These are phyloP conservation scores for Pichia sp. DNA, from an alignment of 1,139 yeast species.

Conservation along the genomic window DNA sequence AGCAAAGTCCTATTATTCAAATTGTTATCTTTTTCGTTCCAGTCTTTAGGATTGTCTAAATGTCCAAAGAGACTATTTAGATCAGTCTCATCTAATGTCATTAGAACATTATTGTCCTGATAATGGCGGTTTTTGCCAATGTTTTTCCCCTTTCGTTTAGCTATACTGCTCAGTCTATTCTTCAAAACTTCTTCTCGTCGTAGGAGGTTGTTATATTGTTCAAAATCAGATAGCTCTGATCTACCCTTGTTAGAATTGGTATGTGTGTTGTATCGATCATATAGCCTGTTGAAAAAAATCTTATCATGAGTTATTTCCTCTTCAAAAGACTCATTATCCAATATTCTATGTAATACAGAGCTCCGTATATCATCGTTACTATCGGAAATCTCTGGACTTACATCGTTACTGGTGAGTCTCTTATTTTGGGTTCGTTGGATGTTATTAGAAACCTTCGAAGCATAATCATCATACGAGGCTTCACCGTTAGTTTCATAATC, in stretches of 20 bases:
- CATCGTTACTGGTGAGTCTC: no score
- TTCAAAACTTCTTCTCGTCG: constrained; percentile 28
- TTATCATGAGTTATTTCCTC: constrained; percentile 18
- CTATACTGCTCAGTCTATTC: constrained; percentile 28
- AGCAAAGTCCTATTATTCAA: background rate
- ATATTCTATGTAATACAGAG: constrained; percentile 15
- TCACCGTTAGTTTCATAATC: no score
- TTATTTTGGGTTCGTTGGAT: no score
- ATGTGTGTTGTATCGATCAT: constrained; percentile 13
- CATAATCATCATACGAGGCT: no score
- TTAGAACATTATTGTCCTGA: constrained; percentile 7
- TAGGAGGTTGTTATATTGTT: constrained; percentile 28
- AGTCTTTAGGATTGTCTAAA: constrained; percentile 10
- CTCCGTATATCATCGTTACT: constrained; percentile 10
- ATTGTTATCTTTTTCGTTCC: constrained; percentile 6
- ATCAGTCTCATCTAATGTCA: constrained; percentile 17
- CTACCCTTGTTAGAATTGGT: background rate
- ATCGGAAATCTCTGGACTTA: background rate
- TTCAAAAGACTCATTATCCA: constrained; percentile 13
- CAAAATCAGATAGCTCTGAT: constrained; percentile 28
- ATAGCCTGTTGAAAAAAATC: constrained; percentile 21
- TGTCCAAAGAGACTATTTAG: constrained; percentile 14
- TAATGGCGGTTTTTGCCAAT: background rate
- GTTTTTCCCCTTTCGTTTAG: constrained; percentile 7
- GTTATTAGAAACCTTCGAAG: no score